Conservation (phyloP, 306 rosid genomes). For the Crotalaria pallida region DNA sequence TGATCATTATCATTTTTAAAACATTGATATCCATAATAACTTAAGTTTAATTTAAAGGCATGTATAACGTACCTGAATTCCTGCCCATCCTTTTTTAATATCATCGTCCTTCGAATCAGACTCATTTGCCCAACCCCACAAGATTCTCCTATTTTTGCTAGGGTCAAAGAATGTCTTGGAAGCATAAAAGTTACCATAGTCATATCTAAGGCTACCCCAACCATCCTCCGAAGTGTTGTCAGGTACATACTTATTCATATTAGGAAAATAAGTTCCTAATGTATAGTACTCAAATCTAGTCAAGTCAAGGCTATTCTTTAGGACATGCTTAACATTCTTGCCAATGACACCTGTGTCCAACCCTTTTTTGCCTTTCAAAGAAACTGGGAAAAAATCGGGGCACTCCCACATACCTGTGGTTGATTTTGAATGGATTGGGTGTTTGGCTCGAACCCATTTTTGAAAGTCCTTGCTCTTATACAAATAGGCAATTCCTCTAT, state of each 20-base stretch:
- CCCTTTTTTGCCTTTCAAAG: conserved; percentile 18
- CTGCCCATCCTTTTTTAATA: conserved; percentile 78
- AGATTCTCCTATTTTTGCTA: conserved; percentile 43
- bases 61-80: conserved; percentile 55
- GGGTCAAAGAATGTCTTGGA: conserved; percentile 78
- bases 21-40: neutral
- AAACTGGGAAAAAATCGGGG: conserved; percentile 76
- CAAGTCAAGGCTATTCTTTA: conserved; percentile 65
- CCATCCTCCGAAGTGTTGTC: conserved; percentile 50
- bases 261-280: conserved; percentile 34
- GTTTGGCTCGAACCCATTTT: conserved; percentile 53
- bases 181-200: conserved; percentile 88
- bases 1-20: too few species aligned
- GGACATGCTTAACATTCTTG: conserved; percentile 38
- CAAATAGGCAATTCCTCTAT: conserved; percentile 59
- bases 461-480: conserved; percentile 55
- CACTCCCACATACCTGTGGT: conserved; percentile 93
- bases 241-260: conserved; percentile 49
- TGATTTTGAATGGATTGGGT: conserved; percentile 52
- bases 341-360: conserved; percentile 46
- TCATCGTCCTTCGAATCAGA: conserved; percentile 42
- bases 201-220: conserved; percentile 75
- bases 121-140: conserved; percentile 97
- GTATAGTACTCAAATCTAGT: conserved; percentile 85
- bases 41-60: neutral